phyloP scores from a whole-genome alignment of 768 basidiomycete species.

The Suillus variegatus region DNA sequence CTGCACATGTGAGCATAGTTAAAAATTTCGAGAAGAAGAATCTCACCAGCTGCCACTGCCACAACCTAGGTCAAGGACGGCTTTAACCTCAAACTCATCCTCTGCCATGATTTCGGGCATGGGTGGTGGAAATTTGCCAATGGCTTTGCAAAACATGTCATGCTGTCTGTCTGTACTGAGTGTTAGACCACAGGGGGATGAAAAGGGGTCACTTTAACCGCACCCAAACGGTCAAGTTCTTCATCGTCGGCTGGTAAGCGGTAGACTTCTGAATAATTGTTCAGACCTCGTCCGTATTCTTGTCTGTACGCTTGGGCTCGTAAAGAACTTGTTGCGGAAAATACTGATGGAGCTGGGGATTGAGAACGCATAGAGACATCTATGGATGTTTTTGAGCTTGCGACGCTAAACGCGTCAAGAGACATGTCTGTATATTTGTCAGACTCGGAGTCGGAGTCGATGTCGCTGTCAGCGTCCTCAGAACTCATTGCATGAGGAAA shows the following conservation, averaged over 20 bases:
- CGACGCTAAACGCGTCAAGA: conserved; percentile 40
- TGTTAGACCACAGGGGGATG: conserved; percentile 14
- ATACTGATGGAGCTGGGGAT: conserved; percentile 70
- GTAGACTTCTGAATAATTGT: conserved; percentile 81
- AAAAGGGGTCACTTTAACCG: conserved; percentile 20
- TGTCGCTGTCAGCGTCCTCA: conserved; percentile 45
- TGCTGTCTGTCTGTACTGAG: conserved; percentile 62
- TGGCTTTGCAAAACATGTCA: conserved; percentile 57
- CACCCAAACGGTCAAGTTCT: conserved; percentile 70
- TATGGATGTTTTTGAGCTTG: conserved; percentile 57
- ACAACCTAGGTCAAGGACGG: conserved; percentile 74
- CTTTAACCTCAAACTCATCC: conserved; percentile 58
- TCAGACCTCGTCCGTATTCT: conserved; percentile 69
- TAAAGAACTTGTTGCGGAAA: conserved; percentile 66
- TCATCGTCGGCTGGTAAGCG: conserved; percentile 78
- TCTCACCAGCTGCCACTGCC: conserved; percentile 76
- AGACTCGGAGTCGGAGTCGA: conserved; percentile 48
- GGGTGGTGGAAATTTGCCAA: conserved; percentile 68
- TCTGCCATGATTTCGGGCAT: conserved; percentile 61
- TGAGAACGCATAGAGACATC: conserved; percentile 61
- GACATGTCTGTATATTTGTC: conserved; percentile 45
- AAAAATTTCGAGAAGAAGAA: background rate
- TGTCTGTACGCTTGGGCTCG: conserved; percentile 58
- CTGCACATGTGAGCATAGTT: conserved; percentile 38
- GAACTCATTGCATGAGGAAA: conserved; percentile 16